Conservation (phyloP, 306 rosid species). For the Echinosophora koreensis region DNA sequence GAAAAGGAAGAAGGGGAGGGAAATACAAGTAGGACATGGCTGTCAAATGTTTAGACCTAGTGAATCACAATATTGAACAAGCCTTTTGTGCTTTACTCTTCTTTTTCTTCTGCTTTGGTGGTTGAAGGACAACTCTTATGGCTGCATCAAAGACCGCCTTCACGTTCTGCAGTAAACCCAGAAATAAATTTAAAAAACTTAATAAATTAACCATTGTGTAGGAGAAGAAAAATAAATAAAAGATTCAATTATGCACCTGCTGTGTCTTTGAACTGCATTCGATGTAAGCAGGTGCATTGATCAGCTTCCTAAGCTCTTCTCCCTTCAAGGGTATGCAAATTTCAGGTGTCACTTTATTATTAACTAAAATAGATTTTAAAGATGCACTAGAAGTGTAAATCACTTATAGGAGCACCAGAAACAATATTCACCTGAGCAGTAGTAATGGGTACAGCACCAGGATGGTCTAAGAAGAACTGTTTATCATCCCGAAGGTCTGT, state of each 20-base stretch:
- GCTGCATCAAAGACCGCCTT: conserved; percentile 95
- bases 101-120: conserved; percentile 98
- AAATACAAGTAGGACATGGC: conserved; percentile 58
- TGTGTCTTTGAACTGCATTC: conserved; percentile 99
- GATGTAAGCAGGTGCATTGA: conserved; percentile 90
- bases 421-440: conserved; percentile 72
- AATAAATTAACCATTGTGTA: neutral
- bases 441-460: conserved; percentile 94
- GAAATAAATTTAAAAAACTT: conserved; percentile 23
- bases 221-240: neutral
- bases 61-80: conserved; percentile 94
- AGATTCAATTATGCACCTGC: conserved; percentile 59
- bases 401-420: conserved; percentile 19
- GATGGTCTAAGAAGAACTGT: conserved; percentile 94
- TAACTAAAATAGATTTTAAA: conserved; percentile 1
- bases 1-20: conserved; percentile 52
- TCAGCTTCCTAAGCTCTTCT: conserved; percentile 95
- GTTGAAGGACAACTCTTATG: conserved; percentile 99
- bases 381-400: neutral
- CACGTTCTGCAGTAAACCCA: conserved; percentile 73
- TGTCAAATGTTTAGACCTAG: conserved; percentile 62
- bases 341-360: conserved; percentile 18
- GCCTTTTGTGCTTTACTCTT: conserved; percentile 91
- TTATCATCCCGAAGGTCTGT: conserved; percentile 97
- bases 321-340: conserved; percentile 63